These are phyloP conservation scores for Russula lepida DNA, from an alignment of 768 basidiomycete species.

Conservation along the genomic window DNA sequence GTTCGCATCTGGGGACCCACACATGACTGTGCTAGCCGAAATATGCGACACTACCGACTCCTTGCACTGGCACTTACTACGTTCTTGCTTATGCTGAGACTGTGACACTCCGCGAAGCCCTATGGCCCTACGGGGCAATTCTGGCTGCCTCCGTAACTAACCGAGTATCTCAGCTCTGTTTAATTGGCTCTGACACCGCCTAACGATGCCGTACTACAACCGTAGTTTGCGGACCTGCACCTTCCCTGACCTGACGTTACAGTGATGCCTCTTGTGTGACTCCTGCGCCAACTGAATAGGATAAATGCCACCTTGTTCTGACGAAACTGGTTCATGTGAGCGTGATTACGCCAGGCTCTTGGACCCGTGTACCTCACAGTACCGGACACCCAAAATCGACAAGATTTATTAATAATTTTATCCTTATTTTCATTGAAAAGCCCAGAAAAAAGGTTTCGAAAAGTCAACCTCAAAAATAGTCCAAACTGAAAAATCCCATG, in stretches of 20 bases:
- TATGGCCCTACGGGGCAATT: not conserved
- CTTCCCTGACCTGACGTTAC: not conserved
- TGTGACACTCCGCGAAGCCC: not conserved
- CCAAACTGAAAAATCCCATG: too few relatives aligned
- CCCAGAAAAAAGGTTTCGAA: too few relatives aligned
- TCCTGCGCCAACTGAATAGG: slow-evolving; percentile 9
- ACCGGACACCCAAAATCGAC: too few relatives aligned
- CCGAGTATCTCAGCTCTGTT: not conserved
- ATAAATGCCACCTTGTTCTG: slow-evolving; percentile 8
- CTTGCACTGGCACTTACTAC: too few relatives aligned
- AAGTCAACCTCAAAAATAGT: too few relatives aligned
- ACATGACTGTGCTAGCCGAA: not conserved
- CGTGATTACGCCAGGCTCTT: slow-evolving; percentile 2
- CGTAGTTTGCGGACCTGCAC: not conserved
- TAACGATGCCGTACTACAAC: slow-evolving; percentile 15
- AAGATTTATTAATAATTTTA: too few relatives aligned
- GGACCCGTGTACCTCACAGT: slow-evolving; percentile 1
- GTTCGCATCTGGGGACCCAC: not conserved
- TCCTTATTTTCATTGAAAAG: too few relatives aligned
- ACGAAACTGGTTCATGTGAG: slow-evolving; percentile 7
- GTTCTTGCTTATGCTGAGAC: not conserved
- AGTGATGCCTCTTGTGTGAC: slow-evolving; percentile 1
- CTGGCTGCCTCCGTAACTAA: not conserved
- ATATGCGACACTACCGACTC: not conserved
- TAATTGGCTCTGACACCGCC: not conserved